A percentile compares a stretch with the other conserved stretches of the same genome.
Evolutionary conservation across 495 filamentous ascomycete species (phyloP).

Genomic region (Aspergillus panamensis): DNA sequence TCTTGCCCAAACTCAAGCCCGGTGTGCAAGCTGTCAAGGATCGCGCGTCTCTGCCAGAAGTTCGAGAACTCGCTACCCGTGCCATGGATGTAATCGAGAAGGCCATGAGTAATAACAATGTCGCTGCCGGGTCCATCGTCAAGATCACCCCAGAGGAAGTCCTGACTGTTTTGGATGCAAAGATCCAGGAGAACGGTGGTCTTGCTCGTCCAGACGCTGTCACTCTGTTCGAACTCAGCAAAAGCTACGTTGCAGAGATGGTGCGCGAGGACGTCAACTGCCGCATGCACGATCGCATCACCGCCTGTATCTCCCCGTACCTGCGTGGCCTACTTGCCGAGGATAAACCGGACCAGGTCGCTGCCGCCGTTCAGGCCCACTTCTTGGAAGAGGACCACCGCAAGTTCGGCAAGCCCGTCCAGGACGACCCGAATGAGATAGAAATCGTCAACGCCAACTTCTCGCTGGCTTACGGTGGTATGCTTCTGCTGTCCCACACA

Average conservation of each 20-base stretch:
- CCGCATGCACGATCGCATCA: conserved; percentile 70
- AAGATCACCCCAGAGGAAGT: conserved; percentile 75
- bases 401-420: conserved; percentile 79
- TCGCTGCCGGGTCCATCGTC: conserved; percentile 57
- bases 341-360: conserved; percentile 56
- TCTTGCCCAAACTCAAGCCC: conserved; percentile 92
- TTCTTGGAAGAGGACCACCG: conserved; percentile 80
- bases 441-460: conserved; percentile 99
- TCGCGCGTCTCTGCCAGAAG: conserved; percentile 88
- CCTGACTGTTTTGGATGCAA: conserved; percentile 63
- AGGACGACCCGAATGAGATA: conserved; percentile 78
- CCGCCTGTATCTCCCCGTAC: conserved; percentile 64
- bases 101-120: conserved; percentile 72
- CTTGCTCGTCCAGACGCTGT: conserved; percentile 54
- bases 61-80: conserved; percentile 81
- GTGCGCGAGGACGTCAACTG: conserved; percentile 85
- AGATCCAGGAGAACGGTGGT: conserved; percentile 67
- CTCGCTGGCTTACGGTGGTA: conserved; percentile 95
- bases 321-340: conserved; percentile 64
- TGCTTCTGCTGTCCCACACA: conserved; percentile 95
- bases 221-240: conserved; percentile 63
- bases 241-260: conserved; percentile 78
- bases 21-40: conserved; percentile 87
- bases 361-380: conserved; percentile 61
- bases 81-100: conserved; percentile 87